These are phyloP conservation scores for Exophiala sp. DNA, from an alignment of 2,329 filamentous ascomycete species.

Conservation along the genomic window DNA sequence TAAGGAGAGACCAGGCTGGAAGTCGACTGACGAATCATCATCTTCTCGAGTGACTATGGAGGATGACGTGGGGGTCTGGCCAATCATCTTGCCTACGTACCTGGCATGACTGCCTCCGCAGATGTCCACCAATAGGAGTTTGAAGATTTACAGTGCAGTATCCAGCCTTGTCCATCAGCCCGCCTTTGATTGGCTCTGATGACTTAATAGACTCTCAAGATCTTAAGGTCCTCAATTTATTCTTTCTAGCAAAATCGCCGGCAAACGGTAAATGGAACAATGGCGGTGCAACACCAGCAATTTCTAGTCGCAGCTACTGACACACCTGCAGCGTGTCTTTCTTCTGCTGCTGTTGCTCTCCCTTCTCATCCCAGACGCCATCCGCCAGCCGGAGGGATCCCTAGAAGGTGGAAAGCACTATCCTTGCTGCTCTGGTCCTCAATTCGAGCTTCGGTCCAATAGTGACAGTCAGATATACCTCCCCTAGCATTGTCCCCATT, in stretches of 20 bases:
- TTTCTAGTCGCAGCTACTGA: neutral
- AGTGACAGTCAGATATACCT: too few species aligned
- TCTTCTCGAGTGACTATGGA: neutral
- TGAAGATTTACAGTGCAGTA: neutral
- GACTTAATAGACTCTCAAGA: neutral
- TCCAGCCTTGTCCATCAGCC: constrained; percentile 2
- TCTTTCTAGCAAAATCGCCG: neutral
- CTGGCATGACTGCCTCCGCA: neutral
- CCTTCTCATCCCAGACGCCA: neutral
- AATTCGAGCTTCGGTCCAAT: too few species aligned
- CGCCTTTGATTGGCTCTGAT: constrained; percentile 4
- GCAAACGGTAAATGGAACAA: too few species aligned
- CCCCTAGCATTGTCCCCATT: too few species aligned
- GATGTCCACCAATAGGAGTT: neutral
- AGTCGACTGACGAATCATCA: too few species aligned
- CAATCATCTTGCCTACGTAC: neutral
- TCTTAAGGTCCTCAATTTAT: constrained; percentile 12
- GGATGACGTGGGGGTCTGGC: neutral
- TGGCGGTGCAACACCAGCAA: too few species aligned
- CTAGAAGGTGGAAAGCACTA: neutral
- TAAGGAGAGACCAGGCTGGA: too few species aligned
- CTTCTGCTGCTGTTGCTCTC: neutral
- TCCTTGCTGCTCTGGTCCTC: too few species aligned
- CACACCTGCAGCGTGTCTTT: neutral
- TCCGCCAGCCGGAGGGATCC: neutral